phyloP scores from a whole-genome alignment of 2,329 filamentous ascomycete genomes.

The Alternaria triticina region DNA sequence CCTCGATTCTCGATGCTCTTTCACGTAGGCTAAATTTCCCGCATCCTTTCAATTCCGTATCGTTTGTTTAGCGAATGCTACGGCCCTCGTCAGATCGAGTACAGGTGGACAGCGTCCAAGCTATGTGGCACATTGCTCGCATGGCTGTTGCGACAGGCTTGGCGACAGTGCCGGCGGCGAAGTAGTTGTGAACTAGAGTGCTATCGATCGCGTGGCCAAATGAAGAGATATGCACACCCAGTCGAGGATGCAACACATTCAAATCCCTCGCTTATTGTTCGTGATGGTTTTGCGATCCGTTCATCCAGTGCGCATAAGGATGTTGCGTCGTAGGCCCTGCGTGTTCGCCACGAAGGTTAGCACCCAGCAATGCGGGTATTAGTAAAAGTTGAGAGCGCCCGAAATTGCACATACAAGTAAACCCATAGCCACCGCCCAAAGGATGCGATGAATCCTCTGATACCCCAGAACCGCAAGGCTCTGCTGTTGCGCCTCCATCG shows the following conservation, averaged over 20 bases:
- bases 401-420: conserved; percentile 9
- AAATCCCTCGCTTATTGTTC: neutral
- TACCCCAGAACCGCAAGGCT: neutral
- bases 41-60: neutral
- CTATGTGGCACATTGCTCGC: neutral
- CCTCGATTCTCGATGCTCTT: neutral
- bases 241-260: neutral
- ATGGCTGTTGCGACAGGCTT: neutral
- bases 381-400: neutral
- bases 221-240: neutral
- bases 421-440: conserved; percentile 18
- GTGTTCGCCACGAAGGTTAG: conserved; percentile 22
- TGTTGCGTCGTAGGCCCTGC: conserved; percentile 26
- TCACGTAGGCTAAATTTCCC: neutral
- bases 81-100: neutral
- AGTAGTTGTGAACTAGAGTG: neutral
- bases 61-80: neutral
- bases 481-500: neutral
- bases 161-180: neutral
- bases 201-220: neutral
- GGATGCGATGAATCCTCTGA: neutral
- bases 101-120: neutral
- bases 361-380: conserved; percentile 15
- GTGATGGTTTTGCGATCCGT: neutral
- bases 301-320: conserved; percentile 21